phyloP scores from a whole-genome alignment of 1,284 basidiomycete genomes.

The Papiliotrema terrestris region DNA sequence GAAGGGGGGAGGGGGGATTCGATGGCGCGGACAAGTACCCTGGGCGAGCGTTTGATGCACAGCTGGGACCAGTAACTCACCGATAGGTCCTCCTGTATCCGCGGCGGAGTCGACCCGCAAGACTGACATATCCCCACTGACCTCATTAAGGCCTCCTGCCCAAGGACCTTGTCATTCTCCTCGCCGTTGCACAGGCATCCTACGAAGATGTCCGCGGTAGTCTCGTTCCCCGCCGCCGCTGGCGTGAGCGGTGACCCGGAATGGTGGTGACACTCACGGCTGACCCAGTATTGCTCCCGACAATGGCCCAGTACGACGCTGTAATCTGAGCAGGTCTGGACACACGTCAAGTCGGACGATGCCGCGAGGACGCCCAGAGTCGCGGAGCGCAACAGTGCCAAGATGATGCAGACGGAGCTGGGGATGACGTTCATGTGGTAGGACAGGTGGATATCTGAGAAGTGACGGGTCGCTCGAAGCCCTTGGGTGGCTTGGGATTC shows the following conservation, averaged over 20 bases:
- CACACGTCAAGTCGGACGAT: slow-evolving; percentile 15
- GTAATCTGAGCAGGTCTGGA: slow-evolving; percentile 25
- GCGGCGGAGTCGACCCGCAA: slow-evolving; percentile 28
- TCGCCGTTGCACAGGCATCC: slow-evolving; percentile 34
- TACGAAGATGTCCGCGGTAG: slow-evolving; percentile 33
- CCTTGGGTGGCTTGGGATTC: too few species aligned
- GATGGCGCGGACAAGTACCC: neutral
- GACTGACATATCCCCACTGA: slow-evolving; percentile 29
- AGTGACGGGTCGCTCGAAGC: neutral
- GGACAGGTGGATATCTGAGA: neutral
- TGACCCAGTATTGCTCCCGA: slow-evolving; percentile 9
- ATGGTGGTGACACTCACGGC: slow-evolving; percentile 11
- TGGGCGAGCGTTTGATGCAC: neutral
- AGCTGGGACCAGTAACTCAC: slow-evolving; percentile 25
- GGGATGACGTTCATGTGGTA: neutral
- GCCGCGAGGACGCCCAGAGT: neutral
- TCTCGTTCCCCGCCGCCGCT: slow-evolving; percentile 21
- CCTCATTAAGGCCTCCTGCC: slow-evolving; percentile 20
- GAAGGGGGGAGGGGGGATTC: neutral
- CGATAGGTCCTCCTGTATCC: slow-evolving; percentile 27
- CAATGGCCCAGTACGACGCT: slow-evolving; percentile 27
- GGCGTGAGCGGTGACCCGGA: neutral
- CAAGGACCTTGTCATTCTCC: slow-evolving; percentile 9
- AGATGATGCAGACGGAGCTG: neutral
- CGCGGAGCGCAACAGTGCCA: neutral